Percentiles rank a stretch among this genome's conserved stretches.
Evolutionary conservation across 768 basidiomycete species (phyloP).

Genomic region (Tylopilus felleus): DNA sequence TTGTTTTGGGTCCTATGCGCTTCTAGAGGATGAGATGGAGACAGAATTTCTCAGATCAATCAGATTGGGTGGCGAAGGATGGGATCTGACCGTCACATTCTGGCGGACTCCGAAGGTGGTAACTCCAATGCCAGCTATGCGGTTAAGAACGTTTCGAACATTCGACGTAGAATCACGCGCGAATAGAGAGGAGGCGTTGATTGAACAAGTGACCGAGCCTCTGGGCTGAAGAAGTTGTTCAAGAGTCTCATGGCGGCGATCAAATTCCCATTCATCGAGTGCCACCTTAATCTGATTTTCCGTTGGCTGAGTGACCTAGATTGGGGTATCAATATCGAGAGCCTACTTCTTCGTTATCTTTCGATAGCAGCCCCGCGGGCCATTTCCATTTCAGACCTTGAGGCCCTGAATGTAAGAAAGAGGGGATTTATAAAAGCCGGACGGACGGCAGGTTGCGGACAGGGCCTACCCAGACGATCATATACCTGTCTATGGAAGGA

Average conservation of each 20-base stretch:
- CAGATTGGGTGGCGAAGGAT: slow-evolving; percentile 11
- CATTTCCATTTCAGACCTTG: slow-evolving; percentile 42
- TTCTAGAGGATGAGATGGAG: slow-evolving; percentile 38
- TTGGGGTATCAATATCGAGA: slow-evolving; percentile 17
- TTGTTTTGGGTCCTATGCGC: slow-evolving; percentile 45
- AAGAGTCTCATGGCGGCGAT: slow-evolving; percentile 35
- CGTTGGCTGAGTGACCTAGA: slow-evolving; percentile 20
- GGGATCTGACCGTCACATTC: slow-evolving; percentile 39
- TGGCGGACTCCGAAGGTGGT: slow-evolving; percentile 41
- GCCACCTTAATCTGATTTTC: slow-evolving; percentile 45
- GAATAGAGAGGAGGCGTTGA: slow-evolving; percentile 52
- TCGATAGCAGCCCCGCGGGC: slow-evolving; percentile 43
- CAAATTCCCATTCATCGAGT: slow-evolving; percentile 40
- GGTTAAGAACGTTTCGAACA: slow-evolving; percentile 30
- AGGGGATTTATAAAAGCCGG: slow-evolving; percentile 5
- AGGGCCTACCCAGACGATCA: slow-evolving; percentile 58
- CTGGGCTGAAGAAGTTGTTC: slow-evolving; percentile 43
- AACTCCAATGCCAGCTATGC: slow-evolving; percentile 36
- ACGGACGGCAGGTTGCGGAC: slow-evolving; percentile 5
- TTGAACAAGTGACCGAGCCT: slow-evolving; percentile 41
- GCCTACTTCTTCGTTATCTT: slow-evolving; percentile 47
- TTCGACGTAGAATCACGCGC: slow-evolving; percentile 28
- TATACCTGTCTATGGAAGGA: slow-evolving; percentile 58
- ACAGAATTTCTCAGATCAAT: slow-evolving; percentile 19
- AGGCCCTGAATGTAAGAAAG: slow-evolving; percentile 25